Evolutionary conservation across 1,284 basidiomycete genomes (phyloP).

Genomic region (Chiua sp.): DNA sequence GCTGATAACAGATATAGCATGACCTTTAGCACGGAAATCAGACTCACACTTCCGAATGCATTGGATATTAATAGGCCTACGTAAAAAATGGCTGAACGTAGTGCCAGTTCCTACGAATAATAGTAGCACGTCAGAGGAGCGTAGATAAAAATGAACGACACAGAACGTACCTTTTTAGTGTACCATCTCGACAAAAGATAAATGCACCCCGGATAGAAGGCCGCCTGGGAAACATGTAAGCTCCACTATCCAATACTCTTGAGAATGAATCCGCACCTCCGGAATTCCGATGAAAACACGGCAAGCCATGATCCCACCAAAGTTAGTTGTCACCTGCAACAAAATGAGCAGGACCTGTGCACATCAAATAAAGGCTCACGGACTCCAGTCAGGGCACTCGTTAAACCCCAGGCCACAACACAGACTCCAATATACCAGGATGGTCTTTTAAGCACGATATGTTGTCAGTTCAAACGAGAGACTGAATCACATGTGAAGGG

Average conservation of each 20-base stretch:
- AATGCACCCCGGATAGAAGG: conserved; percentile 68
- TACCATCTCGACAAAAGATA: conserved; percentile 72
- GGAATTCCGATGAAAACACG: conserved; percentile 69
- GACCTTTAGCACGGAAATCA: conserved; percentile 9
- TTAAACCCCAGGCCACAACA: conserved; percentile 67
- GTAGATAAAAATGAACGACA: background rate
- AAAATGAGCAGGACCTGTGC: background rate
- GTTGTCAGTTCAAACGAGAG: background rate
- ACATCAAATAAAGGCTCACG: conserved; percentile 14
- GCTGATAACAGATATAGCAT: conserved; percentile 35
- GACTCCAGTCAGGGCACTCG: conserved; percentile 66
- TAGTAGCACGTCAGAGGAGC: background rate
- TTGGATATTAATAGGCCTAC: conserved; percentile 73
- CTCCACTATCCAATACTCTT: background rate
- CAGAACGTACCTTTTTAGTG: conserved; percentile 54
- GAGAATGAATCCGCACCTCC: conserved; percentile 42
- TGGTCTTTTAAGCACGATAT: conserved; percentile 47
- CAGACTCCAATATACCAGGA: conserved; percentile 66
- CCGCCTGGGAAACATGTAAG: conserved; percentile 45
- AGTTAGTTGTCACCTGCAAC: conserved; percentile 56
- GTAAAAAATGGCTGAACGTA: conserved; percentile 74
- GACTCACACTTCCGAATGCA: conserved; percentile 71
- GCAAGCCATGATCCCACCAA: conserved; percentile 59
- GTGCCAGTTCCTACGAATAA: conserved; percentile 62
- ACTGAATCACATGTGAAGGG: background rate